Evolutionary conservation across 352 stramenopile genomes (phyloP), one percentile per base, ranked within the genome.

Genomic region (Globisporangium recalcitrans): DNA sequence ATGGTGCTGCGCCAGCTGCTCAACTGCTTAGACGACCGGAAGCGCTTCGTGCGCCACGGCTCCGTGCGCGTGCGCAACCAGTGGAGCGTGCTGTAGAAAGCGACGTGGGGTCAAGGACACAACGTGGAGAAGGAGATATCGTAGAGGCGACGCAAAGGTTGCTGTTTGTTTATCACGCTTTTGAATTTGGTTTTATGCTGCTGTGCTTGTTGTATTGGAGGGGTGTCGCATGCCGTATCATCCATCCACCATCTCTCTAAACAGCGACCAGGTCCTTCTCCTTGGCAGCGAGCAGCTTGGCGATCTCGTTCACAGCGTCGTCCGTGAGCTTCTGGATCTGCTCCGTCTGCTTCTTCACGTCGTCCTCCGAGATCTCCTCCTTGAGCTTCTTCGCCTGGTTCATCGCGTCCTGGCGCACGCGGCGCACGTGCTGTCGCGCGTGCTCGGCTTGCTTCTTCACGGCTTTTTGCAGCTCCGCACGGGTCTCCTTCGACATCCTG

Each of bases 1-100:
- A 56, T 71, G 19, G 88, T 96, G 65, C 78, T 92, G 57, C 78
- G 80, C 49, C 77, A 90, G 49, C 68, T 97, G 19, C 68, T 87
- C 55, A 51, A 69, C n/a, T 86, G 86, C 22, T 71, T 97, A 24
- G 80, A 97, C 65, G 89, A 97, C 63, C 85, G 77, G 63, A 95
- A 95, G 62, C 87, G 88, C 27, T 82, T 93, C 44, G 88, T 97
- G 58, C 88, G 89, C 29, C 86, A 95, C 68, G 80, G 77, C 55
- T 83, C 87, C 2, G 89, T 95, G 56, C 82, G 86, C n/a, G 85
- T 96, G 60, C 86, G 89, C 63, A 97, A 97, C 76, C 73, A 90
- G 67, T 97, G 89, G 89, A 92, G 88, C 59, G 81, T 97, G 44
- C 72, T 97, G 64, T 95, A 88, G 69, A 74, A n/a, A 29, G 47